Evolutionary conservation across 495 filamentous ascomycete species (phyloP), one percentile per base, ranked within the genome.

Genomic region (Parachaetomium inaequale): DNA sequence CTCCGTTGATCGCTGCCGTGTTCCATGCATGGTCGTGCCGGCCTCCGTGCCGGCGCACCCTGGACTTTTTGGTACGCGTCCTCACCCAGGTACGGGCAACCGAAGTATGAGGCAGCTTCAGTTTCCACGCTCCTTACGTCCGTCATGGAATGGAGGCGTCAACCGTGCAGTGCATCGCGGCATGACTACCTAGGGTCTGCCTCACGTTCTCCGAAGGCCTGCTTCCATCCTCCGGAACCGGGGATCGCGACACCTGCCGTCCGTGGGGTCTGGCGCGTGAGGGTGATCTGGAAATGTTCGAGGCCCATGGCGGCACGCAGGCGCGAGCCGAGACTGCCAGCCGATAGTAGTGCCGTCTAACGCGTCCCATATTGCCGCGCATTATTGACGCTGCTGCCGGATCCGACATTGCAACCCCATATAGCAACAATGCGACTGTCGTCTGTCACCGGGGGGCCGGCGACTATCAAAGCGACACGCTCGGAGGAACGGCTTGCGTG

Each of bases 321-420:
- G 36, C 36, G 62, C 62, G 65, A 68, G 65, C 65, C 69, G 69
- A 65, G 50, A 46, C 14, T 55, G 55, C 59, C 59, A 66, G 62
- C 66, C 69, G 63, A 60, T 40, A 40, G 46, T 40, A 40, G 46
- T 58, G 50, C 59, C 61, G 61, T 64, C 58, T 21, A 45, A 49
- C 43, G 38, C 53, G 31, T 28, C 34, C 51, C 43, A 68, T 62
- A 66, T 66, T 66, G 57, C 53, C 34, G 36, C 58, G 57, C 59
- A 72, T 69, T 40, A 72, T 70, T 69, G 66, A 50, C 40, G 51
- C 43, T 63, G n/a, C 51, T 62, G 36, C 49, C 50, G 58, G 58
- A 53, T 55, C 52, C 7, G 36, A 47, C 46, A 23, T 50, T 62
- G 51, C 34, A 36, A 61, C 62, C 67, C 53, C 66, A 67, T 66